A percentile compares a stretch with the other conserved stretches of the same genome.
phyloP scores from a whole-genome alignment of 129 eudicot species.

The Deinandra increscens region DNA sequence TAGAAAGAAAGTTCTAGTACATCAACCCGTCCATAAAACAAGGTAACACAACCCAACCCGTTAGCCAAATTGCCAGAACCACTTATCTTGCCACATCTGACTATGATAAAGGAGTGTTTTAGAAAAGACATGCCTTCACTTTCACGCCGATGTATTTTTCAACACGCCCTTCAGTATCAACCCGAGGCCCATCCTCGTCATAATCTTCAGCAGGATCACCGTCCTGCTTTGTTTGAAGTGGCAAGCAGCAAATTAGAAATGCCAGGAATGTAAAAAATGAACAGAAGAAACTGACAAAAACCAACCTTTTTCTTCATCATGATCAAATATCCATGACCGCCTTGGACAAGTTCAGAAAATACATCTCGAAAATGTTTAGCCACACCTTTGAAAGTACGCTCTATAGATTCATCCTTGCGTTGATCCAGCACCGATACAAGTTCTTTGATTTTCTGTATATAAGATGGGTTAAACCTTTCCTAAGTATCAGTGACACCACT shows the following conservation, averaged over 20 bases:
- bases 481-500: not conserved
- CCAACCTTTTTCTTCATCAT: conserved; percentile 98
- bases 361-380: conserved; percentile 96
- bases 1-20: not conserved
- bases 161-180: conserved; percentile 77
- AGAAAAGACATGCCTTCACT: conserved; percentile 75
- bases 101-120: not conserved
- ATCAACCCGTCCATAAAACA: not conserved
- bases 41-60: not conserved
- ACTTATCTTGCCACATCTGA: not conserved
- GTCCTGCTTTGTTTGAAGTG: conserved; percentile 47
- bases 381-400: conserved; percentile 98
- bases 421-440: conserved; percentile 86
- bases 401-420: conserved; percentile 96
- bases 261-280: not conserved
- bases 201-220: conserved; percentile 73
- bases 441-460: conserved; percentile 81
- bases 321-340: conserved; percentile 87
- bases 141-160: conserved; percentile 96
- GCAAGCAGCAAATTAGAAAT: conserved; percentile 4
- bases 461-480: conserved; percentile 2
- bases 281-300: not conserved
- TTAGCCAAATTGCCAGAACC: not conserved
- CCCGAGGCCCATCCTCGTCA: conserved; percentile 87
- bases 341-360: conserved; percentile 95